Conservation (phyloP, 139 green algal species). For the Chlorella sp. region DNA sequence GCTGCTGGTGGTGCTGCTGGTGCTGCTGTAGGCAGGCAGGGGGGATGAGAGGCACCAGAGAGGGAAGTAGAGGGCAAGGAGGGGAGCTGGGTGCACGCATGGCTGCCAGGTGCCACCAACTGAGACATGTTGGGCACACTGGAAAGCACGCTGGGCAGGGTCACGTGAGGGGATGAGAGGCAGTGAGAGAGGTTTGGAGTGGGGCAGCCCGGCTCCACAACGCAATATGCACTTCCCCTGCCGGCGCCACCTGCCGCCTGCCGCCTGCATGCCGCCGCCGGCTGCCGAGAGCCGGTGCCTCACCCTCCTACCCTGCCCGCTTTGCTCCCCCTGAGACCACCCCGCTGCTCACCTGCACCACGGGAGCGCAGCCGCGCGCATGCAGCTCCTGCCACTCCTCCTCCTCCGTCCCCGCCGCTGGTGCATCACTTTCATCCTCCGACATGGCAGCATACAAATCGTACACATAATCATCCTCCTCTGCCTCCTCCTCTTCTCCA, state of each 20-base stretch:
- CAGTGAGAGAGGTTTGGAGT: not conserved
- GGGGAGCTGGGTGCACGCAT: not conserved
- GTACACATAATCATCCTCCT: slow-evolving; percentile 48
- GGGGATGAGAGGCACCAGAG: not conserved
- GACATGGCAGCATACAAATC: slow-evolving; percentile 44
- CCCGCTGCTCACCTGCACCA: slow-evolving; percentile 32
- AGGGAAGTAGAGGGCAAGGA: no score
- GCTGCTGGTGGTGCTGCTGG: no score
- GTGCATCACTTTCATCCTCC: not conserved
- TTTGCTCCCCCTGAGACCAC: not conserved
- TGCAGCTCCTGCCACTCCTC: slow-evolving; percentile 32
- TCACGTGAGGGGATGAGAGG: not conserved
- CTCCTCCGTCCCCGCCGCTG: not conserved
- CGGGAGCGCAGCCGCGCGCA: slow-evolving; percentile 3
- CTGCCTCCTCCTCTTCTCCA: not conserved
- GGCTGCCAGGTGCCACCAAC: no score
- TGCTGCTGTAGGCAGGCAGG: no score
- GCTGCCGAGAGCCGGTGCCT: no score
- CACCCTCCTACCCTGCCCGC: no score
- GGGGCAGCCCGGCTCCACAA: not conserved
- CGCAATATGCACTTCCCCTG: not conserved
- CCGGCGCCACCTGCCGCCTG: not conserved
- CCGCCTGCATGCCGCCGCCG: no score
- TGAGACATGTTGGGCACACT: no score
- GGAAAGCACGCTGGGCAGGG: not conserved